phyloP scores from a whole-genome alignment of 768 basidiomycete genomes.

The Boletus rubropictus region DNA sequence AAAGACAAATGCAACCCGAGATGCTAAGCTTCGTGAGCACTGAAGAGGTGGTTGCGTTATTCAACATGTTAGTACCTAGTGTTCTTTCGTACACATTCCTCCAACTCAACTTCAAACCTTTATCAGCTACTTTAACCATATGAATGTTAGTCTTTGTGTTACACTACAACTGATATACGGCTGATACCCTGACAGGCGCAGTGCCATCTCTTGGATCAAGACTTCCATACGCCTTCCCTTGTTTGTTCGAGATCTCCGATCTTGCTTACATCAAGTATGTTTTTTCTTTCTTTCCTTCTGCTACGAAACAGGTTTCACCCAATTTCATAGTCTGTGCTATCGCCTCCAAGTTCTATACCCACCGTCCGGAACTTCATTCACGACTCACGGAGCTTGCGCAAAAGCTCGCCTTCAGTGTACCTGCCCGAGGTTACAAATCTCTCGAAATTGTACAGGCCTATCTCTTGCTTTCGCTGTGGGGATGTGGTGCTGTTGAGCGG shows the following conservation, averaged over 20 bases:
- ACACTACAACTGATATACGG: neutral
- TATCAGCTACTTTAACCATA: constrained; percentile 66
- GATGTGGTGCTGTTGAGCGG: constrained; percentile 89
- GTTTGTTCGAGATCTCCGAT: constrained; percentile 95
- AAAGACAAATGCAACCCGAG: constrained; percentile 87
- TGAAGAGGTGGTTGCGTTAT: constrained; percentile 87
- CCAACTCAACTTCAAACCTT: constrained; percentile 4
- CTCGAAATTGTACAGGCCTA: constrained; percentile 95
- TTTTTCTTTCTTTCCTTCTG: constrained; percentile 15
- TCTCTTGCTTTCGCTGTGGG: constrained; percentile 82
- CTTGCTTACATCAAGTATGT: constrained; percentile 84
- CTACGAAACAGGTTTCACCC: constrained; percentile 1
- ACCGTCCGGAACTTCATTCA: constrained; percentile 75
- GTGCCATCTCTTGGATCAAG: constrained; percentile 72
- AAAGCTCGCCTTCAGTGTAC: constrained; percentile 82
- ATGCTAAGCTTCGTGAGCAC: constrained; percentile 85
- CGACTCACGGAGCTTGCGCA: constrained; percentile 77
- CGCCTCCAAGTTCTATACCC: constrained; percentile 81
- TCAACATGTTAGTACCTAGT: constrained; percentile 68
- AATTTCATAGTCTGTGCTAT: constrained; percentile 79
- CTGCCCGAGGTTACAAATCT: constrained; percentile 85
- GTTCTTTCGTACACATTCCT: neutral
- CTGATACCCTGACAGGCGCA: constrained; percentile 50
- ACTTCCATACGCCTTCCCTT: constrained; percentile 90
- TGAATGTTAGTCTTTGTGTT: constrained; percentile 49